Evolutionary conservation across 2,329 filamentous ascomycete genomes (phyloP).

Genomic region (Paradendryphiella salina): DNA sequence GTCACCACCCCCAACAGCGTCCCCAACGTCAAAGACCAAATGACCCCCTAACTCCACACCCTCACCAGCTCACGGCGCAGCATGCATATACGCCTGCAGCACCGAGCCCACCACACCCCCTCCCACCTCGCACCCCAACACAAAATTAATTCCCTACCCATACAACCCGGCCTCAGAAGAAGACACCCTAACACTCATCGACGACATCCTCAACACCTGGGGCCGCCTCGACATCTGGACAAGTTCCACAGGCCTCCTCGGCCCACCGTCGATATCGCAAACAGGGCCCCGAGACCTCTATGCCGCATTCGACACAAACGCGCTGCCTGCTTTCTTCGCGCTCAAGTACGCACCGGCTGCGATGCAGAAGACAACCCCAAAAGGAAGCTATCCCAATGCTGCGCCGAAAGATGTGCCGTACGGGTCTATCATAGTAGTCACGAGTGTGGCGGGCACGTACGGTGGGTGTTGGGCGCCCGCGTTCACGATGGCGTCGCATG

Average conservation of each 20-base stretch:
- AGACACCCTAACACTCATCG: slow-evolving; percentile 63
- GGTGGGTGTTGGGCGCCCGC: slow-evolving; percentile 63
- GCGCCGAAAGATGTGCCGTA: slow-evolving; percentile 64
- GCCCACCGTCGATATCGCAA: slow-evolving; percentile 57
- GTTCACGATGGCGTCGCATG: slow-evolving; percentile 65
- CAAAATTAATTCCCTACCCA: slow-evolving; percentile 64
- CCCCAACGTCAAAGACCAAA: not conserved
- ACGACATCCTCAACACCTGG: slow-evolving; percentile 65
- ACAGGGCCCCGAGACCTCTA: slow-evolving; percentile 61
- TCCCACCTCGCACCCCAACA: slow-evolving; percentile 55
- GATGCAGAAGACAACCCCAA: slow-evolving; percentile 62
- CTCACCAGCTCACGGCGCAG: slow-evolving; percentile 64
- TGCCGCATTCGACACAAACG: slow-evolving; percentile 63
- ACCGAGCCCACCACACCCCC: slow-evolving; percentile 51
- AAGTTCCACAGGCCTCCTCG: slow-evolving; percentile 61
- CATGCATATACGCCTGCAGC: slow-evolving; percentile 65
- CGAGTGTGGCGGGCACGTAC: slow-evolving; percentile 60
- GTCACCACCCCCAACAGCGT: slow-evolving; percentile 10
- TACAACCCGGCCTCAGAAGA: slow-evolving; percentile 63
- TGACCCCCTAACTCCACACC: not conserved
- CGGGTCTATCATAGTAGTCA: slow-evolving; percentile 65
- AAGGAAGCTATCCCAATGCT: slow-evolving; percentile 62
- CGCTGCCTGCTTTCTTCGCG: slow-evolving; percentile 65
- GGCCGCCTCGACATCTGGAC: slow-evolving; percentile 62
- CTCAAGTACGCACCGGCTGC: slow-evolving; percentile 66